Evolutionary conservation across 1,284 basidiomycete species (phyloP).

Genomic region (Kwoniella shivajii): DNA sequence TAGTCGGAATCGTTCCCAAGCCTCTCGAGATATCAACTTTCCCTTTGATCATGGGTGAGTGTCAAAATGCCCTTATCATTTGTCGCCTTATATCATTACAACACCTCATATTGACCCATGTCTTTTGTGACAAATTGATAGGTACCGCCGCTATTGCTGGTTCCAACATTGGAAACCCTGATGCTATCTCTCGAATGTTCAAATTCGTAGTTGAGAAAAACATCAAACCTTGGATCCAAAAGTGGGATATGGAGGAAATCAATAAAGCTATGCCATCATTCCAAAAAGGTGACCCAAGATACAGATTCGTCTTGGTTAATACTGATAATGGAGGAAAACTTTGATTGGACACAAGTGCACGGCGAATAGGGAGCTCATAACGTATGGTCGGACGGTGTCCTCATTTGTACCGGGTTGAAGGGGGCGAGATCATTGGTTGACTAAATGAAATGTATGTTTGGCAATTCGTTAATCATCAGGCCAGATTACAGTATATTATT

Average conservation of each 20-base stretch:
- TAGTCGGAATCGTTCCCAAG: slow-evolving; percentile 49
- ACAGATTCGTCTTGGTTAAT: slow-evolving; percentile 57
- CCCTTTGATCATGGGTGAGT: slow-evolving; percentile 32
- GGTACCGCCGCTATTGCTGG: slow-evolving; percentile 46
- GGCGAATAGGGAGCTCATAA: too few species aligned
- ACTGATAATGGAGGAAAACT: slow-evolving; percentile 40
- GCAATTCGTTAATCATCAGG: too few species aligned
- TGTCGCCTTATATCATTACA: too few species aligned
- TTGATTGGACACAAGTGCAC: too few species aligned
- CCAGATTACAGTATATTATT: too few species aligned
- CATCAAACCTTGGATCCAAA: slow-evolving; percentile 53
- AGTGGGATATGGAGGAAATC: slow-evolving; percentile 55
- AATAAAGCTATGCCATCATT: slow-evolving; percentile 55
- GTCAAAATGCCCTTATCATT: slow-evolving; percentile 11
- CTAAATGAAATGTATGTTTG: too few species aligned
- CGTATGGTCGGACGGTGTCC: too few species aligned
- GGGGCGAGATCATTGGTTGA: too few species aligned
- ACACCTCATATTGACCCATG: not conserved
- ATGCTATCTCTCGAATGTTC: slow-evolving; percentile 50
- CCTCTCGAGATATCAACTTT: slow-evolving; percentile 27
- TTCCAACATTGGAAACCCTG: slow-evolving; percentile 52
- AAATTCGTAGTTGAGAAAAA: slow-evolving; percentile 46
- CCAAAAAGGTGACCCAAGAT: slow-evolving; percentile 54
- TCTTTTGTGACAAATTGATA: slow-evolving; percentile 17
- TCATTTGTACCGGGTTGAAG: too few species aligned